Evolutionary conservation across 2,329 filamentous ascomycete genomes (phyloP), one percentile per base, ranked within the genome.

Genomic region (Dactylellina cionopaga): DNA sequence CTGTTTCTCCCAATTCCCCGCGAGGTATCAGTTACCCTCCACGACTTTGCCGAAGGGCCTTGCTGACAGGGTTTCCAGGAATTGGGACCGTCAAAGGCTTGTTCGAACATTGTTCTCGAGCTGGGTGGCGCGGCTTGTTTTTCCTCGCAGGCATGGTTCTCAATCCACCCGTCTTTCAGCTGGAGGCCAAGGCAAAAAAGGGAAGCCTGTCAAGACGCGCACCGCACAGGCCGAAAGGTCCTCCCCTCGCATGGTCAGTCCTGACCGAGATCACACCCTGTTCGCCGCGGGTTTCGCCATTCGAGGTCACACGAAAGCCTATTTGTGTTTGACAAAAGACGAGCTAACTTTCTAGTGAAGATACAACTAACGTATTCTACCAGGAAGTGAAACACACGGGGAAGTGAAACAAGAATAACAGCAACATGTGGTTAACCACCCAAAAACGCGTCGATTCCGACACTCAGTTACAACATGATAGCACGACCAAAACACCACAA

Each of bases 251-350:
- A 51, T 56, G 33, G 49, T 46, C n/a, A 19, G 29, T 43, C 33
- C 52, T 41, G 62, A 56, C 49, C 31, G 31, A 51, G 43, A 51
- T 39, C n/a, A 15, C 33, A n/a, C n/a, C 37, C 54, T 43, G 41
- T 41, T 33, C 65, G 47, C 41, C 58, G 33, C 47, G 43, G 56
- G 49, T 37, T 63, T 71, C 58, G 66, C 66, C 58, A 71, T 71
- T 51, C 52, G n/a, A 27, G 44, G 59, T 72, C 31, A 22, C 44
- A 72, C 68, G 44, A 72, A 72, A 65, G 68, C 24, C 35, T 72
- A 59, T 72, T 72, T 51, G 47, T 19, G 68, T 72, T 56, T 65
- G 56, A 72, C 68, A 60, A 54, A 59, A 59, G 52, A n/a, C n/a
- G n/a, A 54, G 49, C 52, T 11, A 39, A 37, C 37, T 52, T 72